phyloP scores from a whole-genome alignment of 2,329 filamentous ascomycete genomes.

The Paraphoma sp. region DNA sequence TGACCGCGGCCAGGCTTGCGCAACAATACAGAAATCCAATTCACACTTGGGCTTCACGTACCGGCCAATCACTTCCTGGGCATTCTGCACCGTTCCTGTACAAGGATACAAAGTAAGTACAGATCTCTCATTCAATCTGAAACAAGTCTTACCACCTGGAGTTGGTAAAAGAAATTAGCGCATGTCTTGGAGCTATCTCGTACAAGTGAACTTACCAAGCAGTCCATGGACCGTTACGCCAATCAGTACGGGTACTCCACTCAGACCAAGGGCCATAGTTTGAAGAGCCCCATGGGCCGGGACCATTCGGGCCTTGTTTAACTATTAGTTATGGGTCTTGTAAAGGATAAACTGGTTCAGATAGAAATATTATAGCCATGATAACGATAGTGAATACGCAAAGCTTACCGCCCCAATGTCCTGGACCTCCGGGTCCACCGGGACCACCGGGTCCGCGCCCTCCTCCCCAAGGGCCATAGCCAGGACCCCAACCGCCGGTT shows the following conservation, averaged over 20 bases:
- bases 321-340: neutral
- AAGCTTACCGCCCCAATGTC: constrained; percentile 30
- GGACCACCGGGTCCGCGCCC: constrained; percentile 11
- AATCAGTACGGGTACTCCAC: constrained; percentile 35
- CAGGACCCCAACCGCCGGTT: constrained; percentile 29
- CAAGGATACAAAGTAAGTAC: no score
- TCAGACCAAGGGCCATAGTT: constrained; percentile 37
- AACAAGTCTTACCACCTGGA: no score
- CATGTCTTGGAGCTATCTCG: no score
- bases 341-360: no score
- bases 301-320: constrained; percentile 23
- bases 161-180: no score
- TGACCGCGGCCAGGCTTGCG: no score
- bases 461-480: constrained; percentile 24
- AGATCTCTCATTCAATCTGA: no score
- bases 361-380: no score
- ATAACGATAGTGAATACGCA: no score
- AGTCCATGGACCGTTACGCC: constrained; percentile 43
- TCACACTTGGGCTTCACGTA: no score
- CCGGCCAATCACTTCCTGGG: constrained; percentile 43
- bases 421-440: constrained; percentile 2
- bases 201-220: constrained; percentile 26
- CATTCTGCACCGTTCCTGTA: constrained; percentile 20
- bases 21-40: no score
- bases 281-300: constrained; percentile 34